Evolutionary conservation across 164 flowering plant species (phyloP).

Genomic region (Vitis vinifera): DNA sequence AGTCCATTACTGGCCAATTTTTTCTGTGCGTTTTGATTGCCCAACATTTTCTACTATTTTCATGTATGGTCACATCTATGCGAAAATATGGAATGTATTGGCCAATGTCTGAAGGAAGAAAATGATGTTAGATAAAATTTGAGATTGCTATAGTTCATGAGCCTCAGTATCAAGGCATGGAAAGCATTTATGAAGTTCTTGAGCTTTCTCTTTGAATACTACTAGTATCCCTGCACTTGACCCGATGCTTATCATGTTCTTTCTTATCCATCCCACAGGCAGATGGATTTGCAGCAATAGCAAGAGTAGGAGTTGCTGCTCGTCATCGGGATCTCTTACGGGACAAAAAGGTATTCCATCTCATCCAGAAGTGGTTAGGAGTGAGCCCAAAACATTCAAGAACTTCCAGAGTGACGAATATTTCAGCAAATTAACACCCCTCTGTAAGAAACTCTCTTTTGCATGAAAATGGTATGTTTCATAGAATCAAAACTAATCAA

Average conservation of each 20-base stretch:
- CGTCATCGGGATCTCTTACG: constrained; percentile 63
- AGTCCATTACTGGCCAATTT: no score
- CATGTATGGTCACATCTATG: no score
- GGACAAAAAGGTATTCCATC: constrained; percentile 52
- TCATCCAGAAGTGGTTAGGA: constrained; percentile 71
- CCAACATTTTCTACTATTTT: no score
- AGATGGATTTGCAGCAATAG: constrained; percentile 68
- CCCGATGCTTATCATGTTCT: neutral
- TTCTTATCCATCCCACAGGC: constrained; percentile 44
- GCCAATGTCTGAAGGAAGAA: no score
- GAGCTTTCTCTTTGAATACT: no score
- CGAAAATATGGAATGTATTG: no score
- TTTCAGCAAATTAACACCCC: constrained; percentile 3
- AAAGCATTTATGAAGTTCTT: no score
- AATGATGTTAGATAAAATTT: no score
- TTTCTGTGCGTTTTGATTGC: no score
- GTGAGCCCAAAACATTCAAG: constrained; percentile 24
- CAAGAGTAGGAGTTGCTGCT: constrained; percentile 66
- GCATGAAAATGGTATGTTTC: neutral
- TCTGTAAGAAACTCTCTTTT: neutral
- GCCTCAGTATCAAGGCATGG: no score
- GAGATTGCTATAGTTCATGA: no score
- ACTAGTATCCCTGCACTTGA: neutral
- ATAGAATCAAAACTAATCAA: no score
- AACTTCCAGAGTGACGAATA: constrained; percentile 46